Evolutionary conservation across 805 yeast genomes (phyloP), one percentile per base, ranked within the genome.

Genomic region (Starmerella ratchasimensis): DNA sequence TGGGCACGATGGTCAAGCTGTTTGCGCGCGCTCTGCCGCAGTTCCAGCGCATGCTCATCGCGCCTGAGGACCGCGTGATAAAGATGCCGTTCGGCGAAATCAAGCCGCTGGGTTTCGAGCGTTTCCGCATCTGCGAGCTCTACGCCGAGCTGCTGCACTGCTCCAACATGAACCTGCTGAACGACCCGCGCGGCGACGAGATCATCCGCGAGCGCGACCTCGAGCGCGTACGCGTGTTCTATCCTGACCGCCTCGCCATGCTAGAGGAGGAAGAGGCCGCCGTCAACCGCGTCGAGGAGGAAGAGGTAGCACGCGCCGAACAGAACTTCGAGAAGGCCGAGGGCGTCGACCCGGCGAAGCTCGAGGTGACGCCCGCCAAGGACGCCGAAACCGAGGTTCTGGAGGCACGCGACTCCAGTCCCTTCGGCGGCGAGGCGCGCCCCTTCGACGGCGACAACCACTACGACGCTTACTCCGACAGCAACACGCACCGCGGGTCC

Each of bases 141-240:
- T 73, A 90, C 34, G 98, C 98, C 0, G 99, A 90, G 53, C 65
- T 90, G 28, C 66, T 90, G 39, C 98, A 90, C 59, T 90, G 99
- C 55, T 83, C 95, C n/a, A 90, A 90, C 60, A 90, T 90, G 97
- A 82, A 79, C 0, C 65, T 84, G 15, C 68, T 90, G 47, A 90
- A 88, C 56, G 83, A 86, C 32, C 72, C 69, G 28, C 68, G 67
- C 36, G 83, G 86, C 38, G 76, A 81, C 56, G 65, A 65, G 22
- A 68, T 82, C 31, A 74, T 83, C 18, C 58, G 60, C 27, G 73
- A 76, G 39, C 69, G 95, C 34, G 94, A 84, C 51, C 56, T 60
- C 10, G 72, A 76, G 42, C 68, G 95, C 42, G 63, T 61, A 6
- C 39, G 41, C 4, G 41, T 35, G 13, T 43, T 32, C 36, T 44